Percentiles rank a stretch among this genome's conserved stretches.
These are phyloP conservation scores for Kockiozyma suomiensis DNA, from an alignment of 805 yeast genomes.

Conservation along the genomic window DNA sequence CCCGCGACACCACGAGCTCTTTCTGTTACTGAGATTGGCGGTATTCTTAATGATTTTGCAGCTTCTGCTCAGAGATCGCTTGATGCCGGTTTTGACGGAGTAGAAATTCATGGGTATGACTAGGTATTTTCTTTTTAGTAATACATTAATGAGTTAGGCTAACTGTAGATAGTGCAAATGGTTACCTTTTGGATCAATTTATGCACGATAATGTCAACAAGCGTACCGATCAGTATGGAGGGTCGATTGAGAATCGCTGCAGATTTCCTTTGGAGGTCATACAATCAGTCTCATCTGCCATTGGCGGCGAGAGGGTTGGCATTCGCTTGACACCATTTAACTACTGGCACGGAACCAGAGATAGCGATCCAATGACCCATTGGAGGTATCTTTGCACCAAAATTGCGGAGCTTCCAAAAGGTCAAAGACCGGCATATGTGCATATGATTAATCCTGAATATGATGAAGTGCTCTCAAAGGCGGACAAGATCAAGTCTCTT, in stretches of 20 bases:
- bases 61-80: constrained; percentile 56
- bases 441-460: neutral
- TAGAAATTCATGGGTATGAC: constrained; percentile 63
- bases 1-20: constrained; percentile 34
- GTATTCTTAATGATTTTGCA: constrained; percentile 50
- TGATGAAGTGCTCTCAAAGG: neutral
- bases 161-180: too few species aligned
- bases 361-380: constrained; percentile 29
- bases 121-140: too few species aligned
- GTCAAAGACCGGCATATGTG: neutral
- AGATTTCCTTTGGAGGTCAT: constrained; percentile 55
- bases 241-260: constrained; percentile 56
- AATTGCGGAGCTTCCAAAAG: neutral
- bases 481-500: neutral
- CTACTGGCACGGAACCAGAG: constrained; percentile 38
- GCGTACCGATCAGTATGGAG: constrained; percentile 64
- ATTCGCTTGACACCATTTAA: constrained; percentile 47
- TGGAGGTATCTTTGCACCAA: neutral
- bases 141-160: too few species aligned
- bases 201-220: constrained; percentile 49
- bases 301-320: constrained; percentile 50
- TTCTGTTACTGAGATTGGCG: constrained; percentile 49
- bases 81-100: constrained; percentile 60
- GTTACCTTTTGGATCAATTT: too few species aligned
- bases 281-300: constrained; percentile 51